Conservation (phyloP, 805 yeast genomes). For the Tetrapisispora nanseiensis region DNA sequence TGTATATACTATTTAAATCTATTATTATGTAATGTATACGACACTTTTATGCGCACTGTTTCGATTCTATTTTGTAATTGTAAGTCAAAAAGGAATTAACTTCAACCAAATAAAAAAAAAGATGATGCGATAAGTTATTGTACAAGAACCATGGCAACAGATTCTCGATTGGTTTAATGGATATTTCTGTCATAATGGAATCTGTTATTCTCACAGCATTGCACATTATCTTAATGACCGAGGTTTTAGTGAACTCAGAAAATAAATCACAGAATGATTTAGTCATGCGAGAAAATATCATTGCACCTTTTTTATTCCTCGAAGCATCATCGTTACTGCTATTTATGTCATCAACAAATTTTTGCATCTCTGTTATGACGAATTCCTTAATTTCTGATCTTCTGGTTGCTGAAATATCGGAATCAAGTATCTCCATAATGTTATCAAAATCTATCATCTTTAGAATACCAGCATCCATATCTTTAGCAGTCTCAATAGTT, state of each 20-base stretch:
- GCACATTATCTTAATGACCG: constrained; percentile 16
- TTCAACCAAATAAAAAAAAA: constrained; percentile 13
- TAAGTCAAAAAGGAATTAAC: constrained; percentile 7
- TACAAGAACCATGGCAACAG: constrained; percentile 14
- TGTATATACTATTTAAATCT: no score
- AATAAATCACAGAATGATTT: constrained; percentile 11
- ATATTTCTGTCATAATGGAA: constrained; percentile 21
- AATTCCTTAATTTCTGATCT: constrained; percentile 11
- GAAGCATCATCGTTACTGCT: background rate
- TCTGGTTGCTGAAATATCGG: constrained; percentile 10
- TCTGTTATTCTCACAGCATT: constrained; percentile 19
- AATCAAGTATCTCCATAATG: constrained; percentile 4
- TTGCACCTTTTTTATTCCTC: constrained; percentile 2
- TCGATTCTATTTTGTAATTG: constrained; percentile 1
- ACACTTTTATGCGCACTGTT: background rate
- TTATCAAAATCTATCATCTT: constrained; percentile 1
- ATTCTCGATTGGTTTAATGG: constrained; percentile 11
- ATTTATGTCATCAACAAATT: constrained; percentile 1
- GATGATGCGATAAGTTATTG: constrained; percentile 13
- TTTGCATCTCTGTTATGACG: constrained; percentile 3
- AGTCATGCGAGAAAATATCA: constrained; percentile 2
- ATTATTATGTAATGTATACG: no score
- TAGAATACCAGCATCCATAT: constrained; percentile 2
- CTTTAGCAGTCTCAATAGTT: background rate
- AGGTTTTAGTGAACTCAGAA: constrained; percentile 8